A percentile compares a stretch with the other conserved stretches of the same genome.
phyloP scores from a whole-genome alignment of 2,329 filamentous ascomycete species.

The Neurospora crassa region DNA sequence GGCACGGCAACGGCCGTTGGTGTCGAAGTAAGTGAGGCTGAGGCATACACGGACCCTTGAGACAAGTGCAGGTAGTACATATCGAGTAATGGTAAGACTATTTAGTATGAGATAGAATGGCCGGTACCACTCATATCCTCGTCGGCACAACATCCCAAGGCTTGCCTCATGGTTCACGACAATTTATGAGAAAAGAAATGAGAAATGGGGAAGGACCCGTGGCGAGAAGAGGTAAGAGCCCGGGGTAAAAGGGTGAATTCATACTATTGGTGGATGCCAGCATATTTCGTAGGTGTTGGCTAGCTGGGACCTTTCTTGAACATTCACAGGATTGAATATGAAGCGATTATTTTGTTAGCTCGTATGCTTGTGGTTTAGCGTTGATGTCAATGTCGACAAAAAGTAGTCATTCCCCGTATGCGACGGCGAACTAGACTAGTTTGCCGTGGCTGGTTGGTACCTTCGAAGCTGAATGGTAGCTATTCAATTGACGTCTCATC shows the following conservation, averaged over 20 bases:
- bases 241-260: background rate
- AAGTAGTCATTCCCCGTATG: background rate
- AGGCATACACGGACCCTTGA: background rate
- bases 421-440: background rate
- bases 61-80: background rate
- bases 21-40: background rate
- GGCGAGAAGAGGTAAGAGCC: background rate
- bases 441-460: background rate
- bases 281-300: background rate
- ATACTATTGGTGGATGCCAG: background rate
- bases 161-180: background rate
- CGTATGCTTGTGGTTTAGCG: background rate
- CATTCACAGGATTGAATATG: background rate
- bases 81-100: background rate
- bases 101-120: background rate
- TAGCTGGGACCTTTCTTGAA: background rate
- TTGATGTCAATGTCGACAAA: background rate
- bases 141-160: background rate
- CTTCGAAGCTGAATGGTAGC: background rate
- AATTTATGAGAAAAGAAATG: background rate
- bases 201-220: background rate
- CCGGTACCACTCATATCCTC: background rate
- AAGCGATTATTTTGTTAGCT: background rate
- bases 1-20: background rate
- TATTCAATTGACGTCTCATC: conserved; percentile 3